Conservation (phyloP, 2,329 filamentous ascomycete species). For the Endothia cerciana region DNA sequence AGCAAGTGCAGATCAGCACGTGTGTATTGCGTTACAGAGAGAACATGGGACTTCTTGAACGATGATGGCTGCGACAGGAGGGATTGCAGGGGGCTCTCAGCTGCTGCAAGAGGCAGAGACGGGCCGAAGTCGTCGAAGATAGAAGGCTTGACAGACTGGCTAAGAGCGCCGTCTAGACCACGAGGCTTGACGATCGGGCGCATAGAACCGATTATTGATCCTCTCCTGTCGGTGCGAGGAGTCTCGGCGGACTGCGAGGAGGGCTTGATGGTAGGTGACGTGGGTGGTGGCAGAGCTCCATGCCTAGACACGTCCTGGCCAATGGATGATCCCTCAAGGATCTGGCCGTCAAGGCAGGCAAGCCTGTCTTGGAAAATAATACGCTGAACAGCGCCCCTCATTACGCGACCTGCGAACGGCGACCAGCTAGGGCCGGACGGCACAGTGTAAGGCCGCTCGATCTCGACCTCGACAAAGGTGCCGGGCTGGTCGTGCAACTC, state of each 20-base stretch:
- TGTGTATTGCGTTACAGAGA: conserved; percentile 90
- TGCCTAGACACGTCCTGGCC: conserved; percentile 80
- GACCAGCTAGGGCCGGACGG: conserved; percentile 62
- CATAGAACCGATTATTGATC: conserved; percentile 39
- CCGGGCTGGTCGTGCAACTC: conserved; percentile 80
- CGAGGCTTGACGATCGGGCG: conserved; percentile 41
- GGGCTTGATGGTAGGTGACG: conserved; percentile 62
- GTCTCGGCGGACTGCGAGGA: conserved; percentile 39
- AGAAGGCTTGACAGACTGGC: conserved; percentile 34
- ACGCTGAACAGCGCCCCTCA: conserved; percentile 73
- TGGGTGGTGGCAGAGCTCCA: conserved; percentile 51
- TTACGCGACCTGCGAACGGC: conserved; percentile 69
- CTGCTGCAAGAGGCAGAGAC: conserved; percentile 52
- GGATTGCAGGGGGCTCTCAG: conserved; percentile 67
- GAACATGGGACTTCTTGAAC: conserved; percentile 87
- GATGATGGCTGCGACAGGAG: conserved; percentile 75
- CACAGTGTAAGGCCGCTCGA: conserved; percentile 71
- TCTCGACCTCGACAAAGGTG: conserved; percentile 73
- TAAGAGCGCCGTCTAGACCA: conserved; percentile 40
- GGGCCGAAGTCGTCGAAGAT: conserved; percentile 51
- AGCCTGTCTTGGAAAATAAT: conserved; percentile 77
- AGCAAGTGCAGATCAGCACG: conserved; percentile 88
- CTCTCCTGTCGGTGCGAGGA: conserved; percentile 37
- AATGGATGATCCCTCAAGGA: conserved; percentile 58
- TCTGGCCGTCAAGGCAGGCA: conserved; percentile 72